Evolutionary conservation across 1,139 yeast species (phyloP).

Genomic region (Suhomyces atakaporum): DNA sequence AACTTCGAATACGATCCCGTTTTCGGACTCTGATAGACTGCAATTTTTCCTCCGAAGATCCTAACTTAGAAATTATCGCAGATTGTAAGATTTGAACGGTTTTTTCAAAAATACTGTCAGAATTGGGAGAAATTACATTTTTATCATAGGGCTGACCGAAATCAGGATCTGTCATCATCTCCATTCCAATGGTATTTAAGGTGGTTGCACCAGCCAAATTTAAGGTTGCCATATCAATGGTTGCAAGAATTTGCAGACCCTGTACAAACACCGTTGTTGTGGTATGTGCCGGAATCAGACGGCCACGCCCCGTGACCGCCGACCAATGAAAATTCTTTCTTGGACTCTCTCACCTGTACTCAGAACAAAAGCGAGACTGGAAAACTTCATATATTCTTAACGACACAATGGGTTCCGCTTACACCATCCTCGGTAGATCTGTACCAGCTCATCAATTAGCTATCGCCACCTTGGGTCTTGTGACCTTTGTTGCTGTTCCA

Average conservation of each 20-base stretch:
- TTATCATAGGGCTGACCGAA: background rate
- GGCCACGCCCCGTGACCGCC: conserved; percentile 12
- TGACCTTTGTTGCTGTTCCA: conserved; percentile 59
- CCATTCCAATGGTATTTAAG: conserved; percentile 1
- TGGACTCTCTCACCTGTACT: conserved; percentile 5
- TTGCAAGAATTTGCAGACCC: conserved; percentile 1
- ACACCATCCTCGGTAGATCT: conserved; percentile 73
- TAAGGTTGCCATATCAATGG: background rate
- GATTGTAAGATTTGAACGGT: background rate
- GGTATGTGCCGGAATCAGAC: too few relatives aligned
- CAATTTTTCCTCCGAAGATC: too few relatives aligned
- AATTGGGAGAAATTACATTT: background rate
- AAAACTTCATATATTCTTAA: conserved; percentile 2
- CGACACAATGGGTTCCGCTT: conserved; percentile 72
- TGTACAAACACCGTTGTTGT: background rate
- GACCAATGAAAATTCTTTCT: conserved; percentile 16
- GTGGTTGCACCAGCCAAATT: conserved; percentile 1
- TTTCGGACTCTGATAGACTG: background rate
- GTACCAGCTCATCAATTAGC: conserved; percentile 76
- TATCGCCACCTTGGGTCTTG: conserved; percentile 66
- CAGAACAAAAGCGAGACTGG: conserved; percentile 5
- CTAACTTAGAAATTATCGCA: too few relatives aligned
- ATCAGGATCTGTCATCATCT: conserved; percentile 1
- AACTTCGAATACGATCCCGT: conserved; percentile 1
- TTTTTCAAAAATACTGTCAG: background rate